These are phyloP conservation scores for Talaromyces sp. DNA, from an alignment of 2,329 filamentous ascomycete species.

Conservation along the genomic window DNA sequence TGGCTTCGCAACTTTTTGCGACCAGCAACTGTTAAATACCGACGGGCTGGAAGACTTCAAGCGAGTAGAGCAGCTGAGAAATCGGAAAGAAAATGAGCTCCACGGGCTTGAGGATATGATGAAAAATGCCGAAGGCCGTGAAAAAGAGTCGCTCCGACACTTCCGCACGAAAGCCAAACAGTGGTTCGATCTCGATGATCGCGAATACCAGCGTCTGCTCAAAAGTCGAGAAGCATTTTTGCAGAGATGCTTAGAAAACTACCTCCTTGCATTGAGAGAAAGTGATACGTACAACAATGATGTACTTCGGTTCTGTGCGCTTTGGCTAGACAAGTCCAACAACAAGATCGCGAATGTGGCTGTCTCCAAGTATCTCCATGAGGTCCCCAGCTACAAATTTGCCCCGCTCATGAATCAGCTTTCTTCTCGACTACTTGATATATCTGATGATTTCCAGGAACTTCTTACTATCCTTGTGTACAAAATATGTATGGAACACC, in stretches of 20 bases:
- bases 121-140: slow-evolving; percentile 51
- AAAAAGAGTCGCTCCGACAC: slow-evolving; percentile 61
- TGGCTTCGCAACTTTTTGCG: slow-evolving; percentile 93
- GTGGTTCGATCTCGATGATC: slow-evolving; percentile 88
- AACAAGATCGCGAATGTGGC: slow-evolving; percentile 75
- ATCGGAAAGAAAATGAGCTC: slow-evolving; percentile 81
- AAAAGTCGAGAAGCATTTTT: slow-evolving; percentile 79
- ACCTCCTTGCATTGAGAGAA: slow-evolving; percentile 78
- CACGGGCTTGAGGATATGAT: slow-evolving; percentile 68
- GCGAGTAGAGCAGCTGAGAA: slow-evolving; percentile 75
- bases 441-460: slow-evolving; percentile 71
- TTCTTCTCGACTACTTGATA: slow-evolving; percentile 82
- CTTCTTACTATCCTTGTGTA: slow-evolving; percentile 74
- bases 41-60: slow-evolving; percentile 83
- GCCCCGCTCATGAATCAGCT: slow-evolving; percentile 93
- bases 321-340: slow-evolving; percentile 90
- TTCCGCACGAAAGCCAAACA: slow-evolving; percentile 73
- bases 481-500: slow-evolving; percentile 88
- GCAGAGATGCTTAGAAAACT: slow-evolving; percentile 89
- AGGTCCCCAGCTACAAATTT: slow-evolving; percentile 89
- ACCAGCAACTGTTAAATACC: slow-evolving; percentile 85
- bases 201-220: slow-evolving; percentile 78
- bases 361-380: slow-evolving; percentile 68
- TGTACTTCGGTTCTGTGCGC: slow-evolving; percentile 83
- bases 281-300: slow-evolving; percentile 90